phyloP scores from a whole-genome alignment of 371 early-diverging fungal genomes.

The Mortierella sp. region DNA sequence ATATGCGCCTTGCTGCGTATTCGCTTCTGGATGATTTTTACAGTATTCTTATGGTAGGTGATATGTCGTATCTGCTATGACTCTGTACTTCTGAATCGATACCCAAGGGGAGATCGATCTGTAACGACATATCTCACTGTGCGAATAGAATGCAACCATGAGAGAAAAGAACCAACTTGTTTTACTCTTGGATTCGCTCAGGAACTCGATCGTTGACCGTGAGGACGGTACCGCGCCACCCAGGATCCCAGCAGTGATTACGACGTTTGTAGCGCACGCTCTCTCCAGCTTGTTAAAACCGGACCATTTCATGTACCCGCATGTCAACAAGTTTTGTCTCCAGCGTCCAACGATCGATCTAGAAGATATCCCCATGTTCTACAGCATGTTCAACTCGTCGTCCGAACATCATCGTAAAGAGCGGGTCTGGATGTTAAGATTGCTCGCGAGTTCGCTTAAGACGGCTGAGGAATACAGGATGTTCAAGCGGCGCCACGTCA shows the following conservation, averaged over 20 bases:
- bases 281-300: conserved; percentile 73
- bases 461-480: conserved; percentile 68
- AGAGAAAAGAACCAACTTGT: conserved; percentile 74
- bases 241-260: conserved; percentile 72
- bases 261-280: conserved; percentile 75
- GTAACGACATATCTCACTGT: too few species aligned
- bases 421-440: conserved; percentile 77
- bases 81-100: background rate
- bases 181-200: conserved; percentile 72
- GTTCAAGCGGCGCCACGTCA: conserved; percentile 74
- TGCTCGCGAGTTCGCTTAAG: conserved; percentile 72
- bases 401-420: conserved; percentile 72
- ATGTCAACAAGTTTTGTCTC: conserved; percentile 77
- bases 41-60: conserved; percentile 63
- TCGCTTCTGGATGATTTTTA: conserved; percentile 77
- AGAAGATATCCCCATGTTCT: conserved; percentile 85
- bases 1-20: conserved; percentile 69
- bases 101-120: too few species aligned
- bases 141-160: conserved; percentile 55
- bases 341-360: conserved; percentile 78
- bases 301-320: conserved; percentile 79
- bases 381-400: conserved; percentile 75
- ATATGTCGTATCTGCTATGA: background rate
- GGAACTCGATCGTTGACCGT: conserved; percentile 72
- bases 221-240: conserved; percentile 56